Evolutionary conservation across 2,329 filamentous ascomycete genomes (phyloP), one percentile per base, ranked within the genome.

Genomic region (Allantophomopsis lycopodina): DNA sequence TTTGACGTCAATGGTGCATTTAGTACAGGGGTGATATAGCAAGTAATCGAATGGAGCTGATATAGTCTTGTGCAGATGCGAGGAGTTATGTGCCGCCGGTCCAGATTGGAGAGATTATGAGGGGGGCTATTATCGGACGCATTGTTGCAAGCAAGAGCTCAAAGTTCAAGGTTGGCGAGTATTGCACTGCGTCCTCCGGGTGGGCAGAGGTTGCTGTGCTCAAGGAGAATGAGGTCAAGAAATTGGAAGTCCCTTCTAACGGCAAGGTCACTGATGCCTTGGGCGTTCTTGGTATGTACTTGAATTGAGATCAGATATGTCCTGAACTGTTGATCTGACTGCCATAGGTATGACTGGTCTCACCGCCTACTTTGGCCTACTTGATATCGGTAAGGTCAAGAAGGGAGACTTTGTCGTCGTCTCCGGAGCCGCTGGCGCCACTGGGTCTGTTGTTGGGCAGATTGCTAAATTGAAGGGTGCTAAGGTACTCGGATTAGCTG

Each of bases 301-400:
- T 14, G 10, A 16, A 3, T n/a, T 17, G 32, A 34, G n/a, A n/a
- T 33, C 14, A 40, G 33, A 18, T 15, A 17, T 32, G 36, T 31
- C 2, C n/a, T 32, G 14, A 3, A 16, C 8, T 28, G 44, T 42
- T 33, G 32, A n/a, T 41, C 43, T 28, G 39, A 46, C 57, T 38
- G 56, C 58, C 3, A 37, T 73, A 30, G 83, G 83, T 11, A 61
- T 76, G 56, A 84, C 81, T 0, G 79, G 79, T 2, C 50, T 87
- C 45, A 88, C 83, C 0, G 83, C 83, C 2, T 88, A 84, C 60
- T 82, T 83, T 46, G 83, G 83, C 15, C 73, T 88, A 54, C 57
- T 73, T 21, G 70, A 81, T 40, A 71, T 88, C 35, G 83, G 74
- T 2, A 62, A 79, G 40, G 73, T 80, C 32, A 75, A 79, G 56